Base-by-base conservation (phyloP, 2,329 filamentous ascomycete genomes). In the Sclerotinia minor region DNA sequence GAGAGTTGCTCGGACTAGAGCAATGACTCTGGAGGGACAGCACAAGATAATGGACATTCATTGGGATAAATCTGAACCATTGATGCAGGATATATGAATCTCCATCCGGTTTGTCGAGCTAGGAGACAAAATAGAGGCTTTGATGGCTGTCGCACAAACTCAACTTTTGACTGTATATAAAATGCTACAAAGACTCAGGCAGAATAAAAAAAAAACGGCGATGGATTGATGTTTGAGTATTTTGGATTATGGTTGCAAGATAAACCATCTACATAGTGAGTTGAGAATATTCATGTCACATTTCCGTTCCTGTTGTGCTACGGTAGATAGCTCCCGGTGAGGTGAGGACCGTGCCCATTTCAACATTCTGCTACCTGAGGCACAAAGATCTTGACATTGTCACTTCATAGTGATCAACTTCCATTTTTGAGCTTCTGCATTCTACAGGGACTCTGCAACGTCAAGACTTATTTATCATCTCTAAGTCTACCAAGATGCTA, bases 371-470 rank as follows among this genome's bases (percentile, higher is more conserved):
- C 0, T 45, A 29, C 59, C 59, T 61, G 9, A 61, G 59, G 59
- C 59, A 60, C 19, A 5, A 8, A 38, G 0, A 50, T 5, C 19
- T 6, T 29, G 59, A 61, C 59, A 61, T 61, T 45, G 19, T 61
- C 59, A 50, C 59, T 61, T 61, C 38, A 9, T 38, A 9, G 45
- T 61, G 21, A 29, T 61, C 21, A 61, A 50, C 58, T 50, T 50
- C 29, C 58, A 61, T 61, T 61, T 38, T 61, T 24, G 59, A 38
- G 45, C 15, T 26, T 49, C 32, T 17, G 58, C 21, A 49, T 6
- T 35, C 44, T 29, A 38, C 13, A 50, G 50, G 45, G 29, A 38
- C 59, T 38, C 13, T 50, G 26, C 29, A 26, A 38, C 17, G 38
- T 61, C n/a, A 35, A 50, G 17, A 24, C 59, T 50, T 50, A 21